Evolutionary conservation across 1,284 basidiomycete genomes (phyloP).

Genomic region (Lentinula novae-zelandiae): DNA sequence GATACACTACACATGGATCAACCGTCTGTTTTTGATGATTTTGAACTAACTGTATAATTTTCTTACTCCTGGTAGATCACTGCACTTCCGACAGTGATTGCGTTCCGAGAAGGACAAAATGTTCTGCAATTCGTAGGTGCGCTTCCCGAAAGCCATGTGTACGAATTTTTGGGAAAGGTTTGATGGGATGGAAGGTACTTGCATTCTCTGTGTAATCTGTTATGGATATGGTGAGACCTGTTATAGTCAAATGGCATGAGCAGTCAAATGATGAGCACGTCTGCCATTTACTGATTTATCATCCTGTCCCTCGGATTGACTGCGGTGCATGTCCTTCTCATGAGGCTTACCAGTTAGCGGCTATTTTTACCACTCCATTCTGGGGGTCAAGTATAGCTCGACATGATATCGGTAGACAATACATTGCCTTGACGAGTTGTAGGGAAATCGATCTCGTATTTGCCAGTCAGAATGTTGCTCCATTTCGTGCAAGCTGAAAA

Average conservation of each 20-base stretch:
- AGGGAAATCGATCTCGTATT: too few species aligned
- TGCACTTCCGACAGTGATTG: conserved; percentile 70
- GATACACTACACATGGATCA: background rate
- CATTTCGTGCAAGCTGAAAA: too few species aligned
- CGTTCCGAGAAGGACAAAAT: conserved; percentile 57
- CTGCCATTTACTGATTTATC: too few species aligned
- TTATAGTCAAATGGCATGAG: background rate
- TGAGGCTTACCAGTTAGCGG: too few species aligned
- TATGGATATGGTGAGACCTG: background rate
- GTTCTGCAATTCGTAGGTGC: conserved; percentile 61
- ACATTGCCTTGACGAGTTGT: too few species aligned
- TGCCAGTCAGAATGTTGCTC: too few species aligned
- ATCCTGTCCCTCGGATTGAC: too few species aligned
- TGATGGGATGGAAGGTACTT: conserved; percentile 14
- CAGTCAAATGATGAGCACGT: too few species aligned
- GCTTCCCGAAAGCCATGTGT: conserved; percentile 43
- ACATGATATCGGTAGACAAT: too few species aligned
- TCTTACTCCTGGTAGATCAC: conserved; percentile 39
- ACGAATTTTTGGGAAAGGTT: conserved; percentile 45
- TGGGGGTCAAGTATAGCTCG: too few species aligned
- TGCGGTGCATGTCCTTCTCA: too few species aligned
- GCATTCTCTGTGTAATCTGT: background rate
- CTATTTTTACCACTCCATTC: too few species aligned
- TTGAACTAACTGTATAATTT: background rate
- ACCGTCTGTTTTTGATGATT: background rate